A percentile compares a stretch with the other conserved stretches of the same genome.
phyloP scores from a whole-genome alignment of 306 rosid species.

The Astragalus glycyphyllos region DNA sequence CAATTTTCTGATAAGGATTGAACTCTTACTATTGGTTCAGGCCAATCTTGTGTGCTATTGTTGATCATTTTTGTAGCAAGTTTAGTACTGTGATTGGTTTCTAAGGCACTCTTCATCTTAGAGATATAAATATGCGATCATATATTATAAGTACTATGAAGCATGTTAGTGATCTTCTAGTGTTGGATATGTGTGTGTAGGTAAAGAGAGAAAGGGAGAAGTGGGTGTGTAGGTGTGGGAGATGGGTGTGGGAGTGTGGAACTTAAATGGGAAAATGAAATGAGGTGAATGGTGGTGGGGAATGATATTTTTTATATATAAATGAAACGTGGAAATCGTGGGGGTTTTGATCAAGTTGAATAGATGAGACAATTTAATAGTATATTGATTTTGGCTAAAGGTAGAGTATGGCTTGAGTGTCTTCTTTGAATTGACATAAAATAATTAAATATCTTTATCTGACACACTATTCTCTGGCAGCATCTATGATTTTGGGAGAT shows the following conservation, averaged over 20 bases:
- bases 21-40: conserved; percentile 84
- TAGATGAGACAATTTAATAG: no score
- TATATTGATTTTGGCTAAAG: no score
- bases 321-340: conserved; percentile 47
- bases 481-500: no score
- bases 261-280: conserved; percentile 14
- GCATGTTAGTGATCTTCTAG: neutral
- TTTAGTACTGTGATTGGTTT: no score
- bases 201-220: conserved; percentile 7
- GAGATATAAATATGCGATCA: neutral
- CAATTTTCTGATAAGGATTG: conserved; percentile 73
- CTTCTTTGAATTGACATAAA: no score
- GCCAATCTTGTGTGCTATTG: conserved; percentile 70
- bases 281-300: conserved; percentile 2
- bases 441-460: no score
- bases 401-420: no score
- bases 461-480: no score
- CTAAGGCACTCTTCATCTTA: neutral
- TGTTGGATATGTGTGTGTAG: conserved; percentile 14
- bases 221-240: neutral
- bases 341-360: neutral
- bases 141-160: no score
- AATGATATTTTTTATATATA: neutral
- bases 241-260: neutral
- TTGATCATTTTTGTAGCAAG: conserved; percentile 36